Percentiles rank a stretch among this genome's conserved stretches.
phyloP scores from a whole-genome alignment of 257 asterid species.

The Catharanthus roseus region DNA sequence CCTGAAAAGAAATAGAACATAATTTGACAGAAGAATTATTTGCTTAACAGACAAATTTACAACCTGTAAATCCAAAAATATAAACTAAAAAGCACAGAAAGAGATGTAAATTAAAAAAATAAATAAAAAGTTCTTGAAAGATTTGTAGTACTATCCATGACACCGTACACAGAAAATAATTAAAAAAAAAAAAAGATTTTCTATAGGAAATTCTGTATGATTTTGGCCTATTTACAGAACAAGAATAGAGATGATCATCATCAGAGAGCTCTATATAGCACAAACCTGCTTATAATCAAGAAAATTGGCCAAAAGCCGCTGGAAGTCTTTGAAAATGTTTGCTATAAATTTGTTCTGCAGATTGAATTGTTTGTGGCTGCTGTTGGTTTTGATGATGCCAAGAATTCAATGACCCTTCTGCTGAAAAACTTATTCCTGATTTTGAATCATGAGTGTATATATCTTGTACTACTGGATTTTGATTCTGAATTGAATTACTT shows the following conservation, averaged over 20 bases:
- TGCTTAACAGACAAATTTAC: constrained; percentile 27
- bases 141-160: constrained; percentile 19
- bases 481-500: constrained; percentile 21
- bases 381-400: constrained; percentile 47
- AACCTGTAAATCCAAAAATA: constrained; percentile 25
- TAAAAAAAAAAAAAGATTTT: constrained; percentile 11
- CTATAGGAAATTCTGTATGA: constrained; percentile 35
- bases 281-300: constrained; percentile 43
- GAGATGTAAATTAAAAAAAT: constrained; percentile 5
- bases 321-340: constrained; percentile 57
- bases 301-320: constrained; percentile 60
- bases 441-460: constrained; percentile 34
- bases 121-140: constrained; percentile 6
- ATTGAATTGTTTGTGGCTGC: constrained; percentile 34
- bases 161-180: constrained; percentile 18
- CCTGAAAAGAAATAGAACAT: constrained; percentile 18
- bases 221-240: constrained; percentile 56
- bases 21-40: constrained; percentile 8
- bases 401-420: constrained; percentile 27
- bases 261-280: constrained; percentile 42
- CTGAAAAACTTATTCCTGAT: constrained; percentile 24
- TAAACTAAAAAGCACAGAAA: constrained; percentile 22
- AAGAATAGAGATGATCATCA: constrained; percentile 27
- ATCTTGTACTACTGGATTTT: constrained; percentile 23
- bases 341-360: constrained; percentile 41